Conservation (phyloP, 306 rosid genomes). For the Cicer bijugum region DNA sequence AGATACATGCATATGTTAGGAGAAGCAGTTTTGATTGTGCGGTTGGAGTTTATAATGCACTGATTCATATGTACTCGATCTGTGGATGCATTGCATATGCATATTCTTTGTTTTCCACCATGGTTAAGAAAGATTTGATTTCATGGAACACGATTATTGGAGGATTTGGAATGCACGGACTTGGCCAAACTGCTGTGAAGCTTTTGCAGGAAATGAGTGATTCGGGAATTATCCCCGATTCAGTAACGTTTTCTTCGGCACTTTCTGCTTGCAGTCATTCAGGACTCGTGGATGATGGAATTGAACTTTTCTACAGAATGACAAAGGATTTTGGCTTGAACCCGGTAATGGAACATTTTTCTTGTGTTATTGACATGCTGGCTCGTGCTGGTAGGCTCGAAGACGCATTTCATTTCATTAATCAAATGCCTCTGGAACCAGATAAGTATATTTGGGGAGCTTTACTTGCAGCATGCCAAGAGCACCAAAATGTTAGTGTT, state of each 20-base stretch:
- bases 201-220: slow-evolving; percentile 53
- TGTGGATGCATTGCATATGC: slow-evolving; percentile 54
- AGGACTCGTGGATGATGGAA: slow-evolving; percentile 59
- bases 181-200: slow-evolving; percentile 50
- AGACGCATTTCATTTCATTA: slow-evolving; percentile 55
- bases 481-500: slow-evolving; percentile 52
- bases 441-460: slow-evolving; percentile 61
- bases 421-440: slow-evolving; percentile 49
- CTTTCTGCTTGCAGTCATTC: slow-evolving; percentile 63
- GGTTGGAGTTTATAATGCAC: slow-evolving; percentile 51
- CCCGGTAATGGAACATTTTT: slow-evolving; percentile 54
- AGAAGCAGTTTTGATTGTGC: slow-evolving; percentile 33
- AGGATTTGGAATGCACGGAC: slow-evolving; percentile 59
- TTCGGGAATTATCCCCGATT: slow-evolving; percentile 44
- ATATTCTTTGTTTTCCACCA: slow-evolving; percentile 50
- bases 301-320: slow-evolving; percentile 53
- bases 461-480: slow-evolving; percentile 57
- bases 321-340: slow-evolving; percentile 46
- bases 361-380: slow-evolving; percentile 59
- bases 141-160: slow-evolving; percentile 61
- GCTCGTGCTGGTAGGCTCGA: slow-evolving; percentile 53
- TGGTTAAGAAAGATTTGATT: slow-evolving; percentile 50
- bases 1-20: slow-evolving; percentile 50
- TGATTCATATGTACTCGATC: slow-evolving; percentile 54
- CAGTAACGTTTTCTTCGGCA: slow-evolving; percentile 54